Conservation (phyloP, 106 monocot species). For the Iris macrosiphon region DNA sequence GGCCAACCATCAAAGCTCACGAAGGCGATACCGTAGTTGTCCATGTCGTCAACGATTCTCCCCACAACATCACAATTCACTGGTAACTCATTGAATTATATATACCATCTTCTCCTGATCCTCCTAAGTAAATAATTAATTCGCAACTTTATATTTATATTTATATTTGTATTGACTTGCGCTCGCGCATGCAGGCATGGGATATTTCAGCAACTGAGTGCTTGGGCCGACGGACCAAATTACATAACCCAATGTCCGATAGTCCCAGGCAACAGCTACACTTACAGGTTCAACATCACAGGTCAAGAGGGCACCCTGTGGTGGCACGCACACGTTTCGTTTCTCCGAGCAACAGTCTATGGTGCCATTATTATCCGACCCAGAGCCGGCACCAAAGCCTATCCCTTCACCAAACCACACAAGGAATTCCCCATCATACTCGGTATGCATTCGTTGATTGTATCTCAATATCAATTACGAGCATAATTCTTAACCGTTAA, state of each 20-base stretch:
- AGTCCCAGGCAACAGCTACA: slow-evolving; percentile 45
- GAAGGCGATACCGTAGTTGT: slow-evolving; percentile 48
- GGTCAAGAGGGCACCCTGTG: slow-evolving; percentile 82
- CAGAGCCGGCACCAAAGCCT: slow-evolving; percentile 12
- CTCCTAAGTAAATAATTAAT: too few relatives aligned
- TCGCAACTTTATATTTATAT: too few relatives aligned
- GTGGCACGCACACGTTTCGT: slow-evolving; percentile 82
- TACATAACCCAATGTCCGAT: slow-evolving; percentile 85
- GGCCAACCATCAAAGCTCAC: slow-evolving; percentile 34
- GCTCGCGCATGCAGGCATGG: slow-evolving; percentile 90
- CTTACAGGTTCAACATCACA: slow-evolving; percentile 59
- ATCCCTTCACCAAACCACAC: slow-evolving; percentile 64
- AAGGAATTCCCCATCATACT: slow-evolving; percentile 45
- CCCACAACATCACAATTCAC: slow-evolving; percentile 50
- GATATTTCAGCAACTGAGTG: slow-evolving; percentile 48
- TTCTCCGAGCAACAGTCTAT: slow-evolving; percentile 61
- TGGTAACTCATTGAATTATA: slow-evolving; percentile 29
- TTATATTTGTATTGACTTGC: too few relatives aligned
- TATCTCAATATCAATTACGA: too few relatives aligned
- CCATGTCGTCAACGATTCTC: slow-evolving; percentile 54
- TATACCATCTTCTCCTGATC: too few relatives aligned
- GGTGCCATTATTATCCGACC: slow-evolving; percentile 72
- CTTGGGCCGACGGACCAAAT: slow-evolving; percentile 75
- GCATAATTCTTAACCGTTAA: too few relatives aligned
- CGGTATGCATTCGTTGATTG: slow-evolving; percentile 14